Evolutionary conservation across 441 rosid species (phyloP).

Genomic region (Jatropha podagrica): DNA sequence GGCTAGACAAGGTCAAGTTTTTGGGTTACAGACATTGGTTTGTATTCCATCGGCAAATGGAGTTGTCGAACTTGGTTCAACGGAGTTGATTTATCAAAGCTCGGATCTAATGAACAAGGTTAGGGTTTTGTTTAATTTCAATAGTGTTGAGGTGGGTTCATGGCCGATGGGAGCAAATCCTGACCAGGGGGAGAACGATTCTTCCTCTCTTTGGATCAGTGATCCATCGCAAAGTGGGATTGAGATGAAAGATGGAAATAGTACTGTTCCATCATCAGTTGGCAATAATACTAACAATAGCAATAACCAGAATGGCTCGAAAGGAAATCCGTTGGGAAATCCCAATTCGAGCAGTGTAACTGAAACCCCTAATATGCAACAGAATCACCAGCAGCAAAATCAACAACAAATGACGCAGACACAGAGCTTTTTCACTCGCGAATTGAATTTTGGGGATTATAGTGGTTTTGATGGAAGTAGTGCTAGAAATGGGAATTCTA

Average conservation of each 20-base stretch:
- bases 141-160: conserved; percentile 53
- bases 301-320: conserved; percentile 32
- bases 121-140: conserved; percentile 59
- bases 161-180: conserved; percentile 48
- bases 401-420: conserved; percentile 33
- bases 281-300: conserved; percentile 21
- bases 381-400: conserved; percentile 26
- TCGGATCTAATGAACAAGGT: conserved; percentile 87
- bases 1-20: conserved; percentile 70
- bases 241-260: conserved; percentile 45
- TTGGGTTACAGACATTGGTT: conserved; percentile 80
- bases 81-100: conserved; percentile 64
- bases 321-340: conserved; percentile 44
- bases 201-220: conserved; percentile 67
- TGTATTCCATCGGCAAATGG: conserved; percentile 83
- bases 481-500: conserved; percentile 43
- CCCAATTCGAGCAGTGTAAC: conserved; percentile 51
- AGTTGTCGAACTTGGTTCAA: conserved; percentile 88
- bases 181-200: conserved; percentile 87
- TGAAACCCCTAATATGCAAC: conserved; percentile 39
- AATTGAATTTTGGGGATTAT: conserved; percentile 66
- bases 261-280: conserved; percentile 20
- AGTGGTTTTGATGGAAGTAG: conserved; percentile 44
- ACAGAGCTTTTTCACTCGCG: conserved; percentile 40
- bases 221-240: conserved; percentile 46